Conservation (phyloP, 306 rosid species). For the Vigna nakashimae region DNA sequence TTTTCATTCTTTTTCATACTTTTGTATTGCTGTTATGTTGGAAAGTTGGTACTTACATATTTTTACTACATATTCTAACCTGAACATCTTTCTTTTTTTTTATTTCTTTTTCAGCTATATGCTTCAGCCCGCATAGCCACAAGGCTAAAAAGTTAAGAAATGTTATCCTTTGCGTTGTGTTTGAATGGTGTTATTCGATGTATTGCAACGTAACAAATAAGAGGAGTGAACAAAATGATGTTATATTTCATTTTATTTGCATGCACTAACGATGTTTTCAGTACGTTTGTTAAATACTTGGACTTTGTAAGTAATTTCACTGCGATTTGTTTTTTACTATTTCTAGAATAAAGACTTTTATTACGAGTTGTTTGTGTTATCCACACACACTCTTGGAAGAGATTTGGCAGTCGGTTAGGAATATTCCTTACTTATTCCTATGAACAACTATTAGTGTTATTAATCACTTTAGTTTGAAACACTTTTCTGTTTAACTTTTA, state of each 20-base stretch:
- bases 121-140: not conserved
- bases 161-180: not conserved
- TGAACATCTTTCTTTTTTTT: not conserved
- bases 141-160: not conserved
- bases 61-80: not conserved
- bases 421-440: not conserved
- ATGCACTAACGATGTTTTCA: not conserved
- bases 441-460: too few species aligned
- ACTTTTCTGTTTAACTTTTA: too few species aligned
- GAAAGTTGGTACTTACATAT: not conserved
- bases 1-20: too few species aligned
- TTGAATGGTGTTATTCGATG: not conserved
- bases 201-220: not conserved
- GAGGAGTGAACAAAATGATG: not conserved
- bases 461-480: too few species aligned
- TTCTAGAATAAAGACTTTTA: not conserved
- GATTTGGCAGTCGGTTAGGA: not conserved
- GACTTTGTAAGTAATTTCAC: not conserved
- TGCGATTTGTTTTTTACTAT: not conserved
- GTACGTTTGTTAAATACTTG: not conserved
- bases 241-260: not conserved
- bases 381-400: not conserved
- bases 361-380: not conserved
- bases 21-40: not conserved
- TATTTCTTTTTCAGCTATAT: not conserved